Percentiles rank a stretch among this genome's conserved stretches.
These are phyloP conservation scores for Chlamydomonas applanata DNA, from an alignment of 139 green algal genomes.

Conservation along the genomic window DNA sequence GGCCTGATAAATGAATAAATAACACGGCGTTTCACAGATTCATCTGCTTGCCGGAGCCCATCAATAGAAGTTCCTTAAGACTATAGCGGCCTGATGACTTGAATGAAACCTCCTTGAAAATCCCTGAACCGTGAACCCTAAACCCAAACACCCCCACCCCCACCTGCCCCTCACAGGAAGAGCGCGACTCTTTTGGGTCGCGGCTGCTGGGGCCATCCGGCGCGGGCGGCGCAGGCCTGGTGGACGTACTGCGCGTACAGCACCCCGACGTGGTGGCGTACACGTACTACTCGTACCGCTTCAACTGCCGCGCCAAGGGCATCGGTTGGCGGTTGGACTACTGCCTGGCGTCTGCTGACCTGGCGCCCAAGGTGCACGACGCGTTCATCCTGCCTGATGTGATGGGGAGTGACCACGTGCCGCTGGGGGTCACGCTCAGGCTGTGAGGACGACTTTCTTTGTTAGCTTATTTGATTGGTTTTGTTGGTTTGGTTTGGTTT, in stretches of 20 bases:
- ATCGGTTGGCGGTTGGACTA: constrained; percentile 79
- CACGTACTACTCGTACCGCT: constrained; percentile 69
- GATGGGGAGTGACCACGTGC: constrained; percentile 48
- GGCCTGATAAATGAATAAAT: too few relatives aligned
- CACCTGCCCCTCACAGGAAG: constrained; percentile 46
- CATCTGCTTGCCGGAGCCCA: too few relatives aligned
- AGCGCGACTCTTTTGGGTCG: constrained; percentile 61
- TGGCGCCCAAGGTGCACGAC: constrained; percentile 51
- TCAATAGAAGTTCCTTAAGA: too few relatives aligned
- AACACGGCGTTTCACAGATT: too few relatives aligned
- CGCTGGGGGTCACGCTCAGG: constrained; percentile 32
- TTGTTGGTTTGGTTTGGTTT: too few relatives aligned
- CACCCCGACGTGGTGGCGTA: constrained; percentile 61
- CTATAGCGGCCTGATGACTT: too few relatives aligned
- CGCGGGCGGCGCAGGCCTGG: constrained; percentile 44
- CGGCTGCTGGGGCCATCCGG: constrained; percentile 36
- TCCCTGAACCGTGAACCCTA: neutral
- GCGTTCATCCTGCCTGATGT: constrained; percentile 60
- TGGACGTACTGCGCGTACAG: constrained; percentile 61
- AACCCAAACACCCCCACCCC: neutral
- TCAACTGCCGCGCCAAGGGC: constrained; percentile 35
- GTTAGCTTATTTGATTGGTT: too few relatives aligned
- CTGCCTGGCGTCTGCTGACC: constrained; percentile 55
- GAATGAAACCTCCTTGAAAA: neutral
- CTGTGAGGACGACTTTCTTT: too few relatives aligned